These are phyloP conservation scores for Diaporthe amygdali DNA, from an alignment of 2,329 filamentous ascomycete genomes.

Conservation along the genomic window DNA sequence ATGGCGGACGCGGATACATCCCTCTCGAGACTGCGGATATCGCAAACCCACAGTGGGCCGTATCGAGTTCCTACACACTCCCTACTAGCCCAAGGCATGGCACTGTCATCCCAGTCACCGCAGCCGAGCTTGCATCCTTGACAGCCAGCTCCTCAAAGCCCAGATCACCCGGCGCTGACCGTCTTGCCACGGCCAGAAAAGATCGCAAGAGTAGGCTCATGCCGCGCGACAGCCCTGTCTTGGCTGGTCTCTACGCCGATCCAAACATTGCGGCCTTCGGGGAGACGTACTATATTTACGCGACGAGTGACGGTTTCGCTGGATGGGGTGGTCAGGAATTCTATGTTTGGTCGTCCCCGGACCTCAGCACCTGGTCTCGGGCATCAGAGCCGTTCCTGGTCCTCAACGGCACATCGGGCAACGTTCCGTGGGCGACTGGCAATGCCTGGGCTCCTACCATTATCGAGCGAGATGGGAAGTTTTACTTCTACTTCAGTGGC, in stretches of 20 bases:
- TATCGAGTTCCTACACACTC: constrained; percentile 50
- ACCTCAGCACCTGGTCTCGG: constrained; percentile 45
- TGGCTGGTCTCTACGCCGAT: constrained; percentile 48
- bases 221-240: constrained; percentile 37
- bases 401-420: constrained; percentile 49
- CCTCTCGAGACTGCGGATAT: constrained; percentile 57
- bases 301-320: constrained; percentile 49
- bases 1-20: constrained; percentile 55
- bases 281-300: constrained; percentile 52
- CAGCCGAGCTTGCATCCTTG: constrained; percentile 45
- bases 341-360: constrained; percentile 50
- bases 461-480: constrained; percentile 62
- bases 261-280: constrained; percentile 52
- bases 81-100: constrained; percentile 58
- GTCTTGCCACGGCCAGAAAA: neutral
- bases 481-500: constrained; percentile 67
- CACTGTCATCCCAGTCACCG: constrained; percentile 57
- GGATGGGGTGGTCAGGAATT: constrained; percentile 51
- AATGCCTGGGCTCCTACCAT: constrained; percentile 73
- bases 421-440: constrained; percentile 69
- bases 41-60: constrained; percentile 51
- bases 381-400: constrained; percentile 47
- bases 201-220: neutral
- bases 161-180: neutral
- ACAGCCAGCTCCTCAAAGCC: constrained; percentile 24